A percentile compares a stretch with the other conserved stretches of the same genome.
These are phyloP conservation scores for Zasmidium angulare DNA, from an alignment of 2,329 filamentous ascomycete genomes.

Conservation along the genomic window DNA sequence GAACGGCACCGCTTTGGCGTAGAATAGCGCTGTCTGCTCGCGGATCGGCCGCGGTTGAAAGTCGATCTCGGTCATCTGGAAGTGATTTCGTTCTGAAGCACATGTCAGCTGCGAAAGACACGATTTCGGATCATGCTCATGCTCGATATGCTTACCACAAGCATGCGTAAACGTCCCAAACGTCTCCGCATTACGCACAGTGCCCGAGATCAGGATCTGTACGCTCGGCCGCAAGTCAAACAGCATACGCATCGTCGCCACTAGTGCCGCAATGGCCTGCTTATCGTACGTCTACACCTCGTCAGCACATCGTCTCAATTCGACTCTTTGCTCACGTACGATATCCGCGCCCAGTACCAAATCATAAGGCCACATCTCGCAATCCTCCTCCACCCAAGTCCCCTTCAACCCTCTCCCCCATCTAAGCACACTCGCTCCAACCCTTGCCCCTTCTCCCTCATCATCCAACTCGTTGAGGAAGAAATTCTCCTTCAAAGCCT, in stretches of 20 bases:
- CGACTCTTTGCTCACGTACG: too few species aligned
- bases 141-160: slow-evolving; percentile 48
- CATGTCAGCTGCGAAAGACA: background rate
- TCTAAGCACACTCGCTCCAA: slow-evolving; percentile 57
- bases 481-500: slow-evolving; percentile 65
- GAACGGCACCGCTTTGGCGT: slow-evolving; percentile 35
- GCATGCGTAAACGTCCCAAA: slow-evolving; percentile 63
- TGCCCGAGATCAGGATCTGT: slow-evolving; percentile 66
- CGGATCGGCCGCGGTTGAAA: slow-evolving; percentile 32
- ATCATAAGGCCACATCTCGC: slow-evolving; percentile 51
- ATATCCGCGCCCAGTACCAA: slow-evolving; percentile 74
- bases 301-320: slow-evolving; percentile 14
- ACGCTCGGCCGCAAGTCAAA: slow-evolving; percentile 57
- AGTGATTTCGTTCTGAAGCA: slow-evolving; percentile 32
- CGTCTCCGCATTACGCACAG: slow-evolving; percentile 69
- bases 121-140: background rate
- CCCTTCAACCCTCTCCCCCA: slow-evolving; percentile 64
- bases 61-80: slow-evolving; percentile 32
- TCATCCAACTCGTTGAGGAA: slow-evolving; percentile 64
- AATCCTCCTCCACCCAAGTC: slow-evolving; percentile 57
- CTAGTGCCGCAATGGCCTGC: slow-evolving; percentile 61
- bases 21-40: slow-evolving; percentile 37
- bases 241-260: slow-evolving; percentile 64
- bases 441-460: slow-evolving; percentile 39
- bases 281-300: slow-evolving; percentile 69